These are phyloP conservation scores for Trichophyton equinum DNA, from an alignment of 2,329 filamentous ascomycete genomes.

Conservation along the genomic window DNA sequence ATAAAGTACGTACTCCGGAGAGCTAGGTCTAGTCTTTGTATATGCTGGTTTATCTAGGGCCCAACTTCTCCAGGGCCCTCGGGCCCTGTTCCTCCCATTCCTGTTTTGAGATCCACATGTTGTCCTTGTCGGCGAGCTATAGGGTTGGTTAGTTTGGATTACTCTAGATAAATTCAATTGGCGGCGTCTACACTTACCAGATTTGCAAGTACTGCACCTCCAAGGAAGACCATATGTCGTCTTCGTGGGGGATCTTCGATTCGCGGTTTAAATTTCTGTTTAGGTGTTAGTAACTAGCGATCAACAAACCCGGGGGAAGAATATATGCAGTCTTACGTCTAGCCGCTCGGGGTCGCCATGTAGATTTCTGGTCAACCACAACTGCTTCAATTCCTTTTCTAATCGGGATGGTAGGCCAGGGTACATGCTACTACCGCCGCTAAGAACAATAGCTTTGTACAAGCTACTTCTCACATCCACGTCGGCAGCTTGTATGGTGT, in stretches of 20 bases:
- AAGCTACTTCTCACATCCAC: constrained; percentile 87
- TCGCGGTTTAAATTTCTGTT: constrained; percentile 92
- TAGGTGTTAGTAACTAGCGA: not conserved
- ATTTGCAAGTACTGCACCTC: constrained; percentile 90
- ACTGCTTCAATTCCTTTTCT: constrained; percentile 97
- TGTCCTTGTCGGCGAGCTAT: constrained; percentile 91
- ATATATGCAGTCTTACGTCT: constrained; percentile 38
- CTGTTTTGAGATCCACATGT: constrained; percentile 96
- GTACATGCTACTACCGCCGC: constrained; percentile 97
- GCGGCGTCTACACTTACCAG: constrained; percentile 44
- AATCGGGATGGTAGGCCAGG: constrained; percentile 84
- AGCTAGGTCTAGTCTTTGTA: not conserved
- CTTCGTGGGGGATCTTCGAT: constrained; percentile 95
- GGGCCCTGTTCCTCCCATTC: constrained; percentile 94
- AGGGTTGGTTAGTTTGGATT: not conserved
- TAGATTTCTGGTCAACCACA: constrained; percentile 89
- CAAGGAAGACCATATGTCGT: constrained; percentile 98
- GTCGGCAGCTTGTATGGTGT: constrained; percentile 92
- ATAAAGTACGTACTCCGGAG: not conserved
- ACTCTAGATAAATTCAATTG: constrained; percentile 12
- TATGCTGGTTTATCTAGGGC: constrained; percentile 52
- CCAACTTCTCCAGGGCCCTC: constrained; percentile 78
- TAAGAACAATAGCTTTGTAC: constrained; percentile 95
- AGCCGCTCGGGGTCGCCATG: constrained; percentile 84
- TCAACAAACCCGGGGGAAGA: not conserved